Conservation (phyloP, 169 alveolate species). For the Cryptosporidium sp. region DNA sequence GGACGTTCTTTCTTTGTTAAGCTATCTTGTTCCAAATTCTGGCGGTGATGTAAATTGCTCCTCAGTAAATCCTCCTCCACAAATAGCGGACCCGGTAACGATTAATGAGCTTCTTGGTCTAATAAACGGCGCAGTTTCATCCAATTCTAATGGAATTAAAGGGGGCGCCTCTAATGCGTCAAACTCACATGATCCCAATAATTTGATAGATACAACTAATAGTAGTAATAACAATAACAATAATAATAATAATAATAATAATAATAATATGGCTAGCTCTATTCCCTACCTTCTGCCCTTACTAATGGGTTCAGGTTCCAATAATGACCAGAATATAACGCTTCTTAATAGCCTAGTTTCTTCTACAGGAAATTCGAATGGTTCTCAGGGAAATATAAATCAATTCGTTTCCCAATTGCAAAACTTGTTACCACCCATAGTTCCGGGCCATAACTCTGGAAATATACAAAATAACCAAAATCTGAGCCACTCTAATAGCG, state of each 20-base stretch:
- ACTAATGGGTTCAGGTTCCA: constrained; percentile 72
- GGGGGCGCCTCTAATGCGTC: constrained; percentile 27
- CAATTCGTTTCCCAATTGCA: constrained; percentile 69
- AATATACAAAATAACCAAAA: constrained; percentile 42
- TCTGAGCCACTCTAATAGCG: constrained; percentile 26
- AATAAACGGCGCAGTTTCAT: constrained; percentile 74
- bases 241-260: not conserved
- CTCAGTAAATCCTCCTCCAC: constrained; percentile 60
- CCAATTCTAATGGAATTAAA: constrained; percentile 60
- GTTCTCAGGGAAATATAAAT: constrained; percentile 42
- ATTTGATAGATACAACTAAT: constrained; percentile 29
- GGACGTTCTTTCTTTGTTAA: constrained; percentile 61
- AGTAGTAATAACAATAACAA: not conserved
- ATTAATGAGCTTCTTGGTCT: constrained; percentile 69
- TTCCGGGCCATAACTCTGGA: constrained; percentile 38
- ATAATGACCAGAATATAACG: constrained; percentile 67
- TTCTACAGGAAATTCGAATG: constrained; percentile 45
- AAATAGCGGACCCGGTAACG: constrained; percentile 76
- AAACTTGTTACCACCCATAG: constrained; percentile 63
- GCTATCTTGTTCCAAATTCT: constrained; percentile 74
- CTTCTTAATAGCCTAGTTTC: constrained; percentile 68
- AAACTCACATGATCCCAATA: constrained; percentile 24
- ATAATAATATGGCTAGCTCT: constrained; percentile 31
- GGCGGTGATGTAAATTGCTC: constrained; percentile 53
- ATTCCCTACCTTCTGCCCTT: constrained; percentile 61